These are phyloP conservation scores for Phlyctochytrium arcticum DNA, from an alignment of 192 early-diverging fungal species.

Conservation along the genomic window DNA sequence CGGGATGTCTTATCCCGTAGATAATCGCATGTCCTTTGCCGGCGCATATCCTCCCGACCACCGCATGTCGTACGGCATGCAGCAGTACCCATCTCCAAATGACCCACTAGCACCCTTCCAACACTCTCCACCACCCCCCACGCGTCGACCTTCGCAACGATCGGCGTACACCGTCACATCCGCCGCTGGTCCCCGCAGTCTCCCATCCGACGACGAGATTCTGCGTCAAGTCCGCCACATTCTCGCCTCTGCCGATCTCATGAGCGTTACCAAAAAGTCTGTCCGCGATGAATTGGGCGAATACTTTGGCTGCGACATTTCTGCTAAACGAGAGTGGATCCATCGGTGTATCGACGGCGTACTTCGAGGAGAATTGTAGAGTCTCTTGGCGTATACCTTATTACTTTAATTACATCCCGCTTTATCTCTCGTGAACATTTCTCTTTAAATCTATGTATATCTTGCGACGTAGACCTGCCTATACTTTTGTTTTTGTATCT, in stretches of 20 bases:
- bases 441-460: no score
- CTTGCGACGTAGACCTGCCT: no score
- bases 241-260: conserved; percentile 84
- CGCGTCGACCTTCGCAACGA: conserved; percentile 5
- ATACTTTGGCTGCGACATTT: conserved; percentile 80
- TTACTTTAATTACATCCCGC: no score
- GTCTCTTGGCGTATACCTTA: no score
- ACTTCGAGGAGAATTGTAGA: conserved; percentile 47
- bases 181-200: conserved; percentile 16
- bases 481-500: no score
- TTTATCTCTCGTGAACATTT: no score
- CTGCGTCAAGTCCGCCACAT: conserved; percentile 60
- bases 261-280: conserved; percentile 94
- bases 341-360: conserved; percentile 78
- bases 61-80: conserved; percentile 21
- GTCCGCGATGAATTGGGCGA: conserved; percentile 83
- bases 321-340: conserved; percentile 82
- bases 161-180: conserved; percentile 21
- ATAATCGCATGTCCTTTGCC: no score
- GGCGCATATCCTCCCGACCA: conserved; percentile 5
- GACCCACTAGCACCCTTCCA: neutral
- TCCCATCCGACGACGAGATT: conserved; percentile 47
- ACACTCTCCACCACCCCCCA: neutral
- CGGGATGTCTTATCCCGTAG: conserved; percentile 1
- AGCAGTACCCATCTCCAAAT: conserved; percentile 12